Conservation (phyloP, 495 filamentous ascomycete species). For the Talaromyces adpressus region DNA sequence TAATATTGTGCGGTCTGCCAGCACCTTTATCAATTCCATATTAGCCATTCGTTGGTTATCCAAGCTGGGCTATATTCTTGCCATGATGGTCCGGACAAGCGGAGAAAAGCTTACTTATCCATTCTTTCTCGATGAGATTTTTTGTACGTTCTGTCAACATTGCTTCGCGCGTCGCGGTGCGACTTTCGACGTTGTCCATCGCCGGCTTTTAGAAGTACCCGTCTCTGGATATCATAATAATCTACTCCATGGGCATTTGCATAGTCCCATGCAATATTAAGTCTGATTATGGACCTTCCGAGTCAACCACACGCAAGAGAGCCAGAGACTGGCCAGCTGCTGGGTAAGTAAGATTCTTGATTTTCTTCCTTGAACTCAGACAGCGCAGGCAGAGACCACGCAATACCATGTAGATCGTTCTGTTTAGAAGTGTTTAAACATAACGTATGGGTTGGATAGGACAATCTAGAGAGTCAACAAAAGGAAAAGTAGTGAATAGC, state of each 20-base stretch:
- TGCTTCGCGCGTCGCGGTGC: neutral
- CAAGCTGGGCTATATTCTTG: neutral
- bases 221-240: neutral
- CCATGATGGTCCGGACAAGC: neutral
- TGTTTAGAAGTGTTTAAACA: neutral
- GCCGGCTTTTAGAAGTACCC: neutral
- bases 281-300: neutral
- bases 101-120: conserved; percentile 14
- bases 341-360: no score
- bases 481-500: no score
- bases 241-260: neutral
- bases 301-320: no score
- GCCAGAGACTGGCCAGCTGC: no score
- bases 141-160: conserved; percentile 11
- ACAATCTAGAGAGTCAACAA: neutral
- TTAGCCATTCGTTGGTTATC: neutral
- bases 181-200: neutral
- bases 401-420: neutral
- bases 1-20: conserved; percentile 25
- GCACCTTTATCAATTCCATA: conserved; percentile 11
- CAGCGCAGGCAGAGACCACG: neutral
- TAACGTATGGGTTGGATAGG: no score
- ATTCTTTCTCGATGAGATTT: conserved; percentile 24
- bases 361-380: neutral
- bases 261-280: neutral